phyloP scores from a whole-genome alignment of 352 stramenopile species.

The Globisporangium sylvaticum region DNA sequence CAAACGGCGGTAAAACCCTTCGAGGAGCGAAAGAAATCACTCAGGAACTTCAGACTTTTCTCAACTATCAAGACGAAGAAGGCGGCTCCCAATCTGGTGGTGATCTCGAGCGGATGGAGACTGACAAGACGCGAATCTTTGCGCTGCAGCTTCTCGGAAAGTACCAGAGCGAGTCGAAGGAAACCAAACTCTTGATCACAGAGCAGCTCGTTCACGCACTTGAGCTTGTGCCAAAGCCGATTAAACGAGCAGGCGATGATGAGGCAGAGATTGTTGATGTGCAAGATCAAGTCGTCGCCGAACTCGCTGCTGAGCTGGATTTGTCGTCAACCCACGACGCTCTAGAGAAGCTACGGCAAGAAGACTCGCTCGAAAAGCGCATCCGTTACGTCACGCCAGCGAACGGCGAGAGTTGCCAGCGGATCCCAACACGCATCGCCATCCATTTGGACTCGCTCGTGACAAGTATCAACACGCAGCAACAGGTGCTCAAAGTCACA shows the following conservation, averaged over 20 bases:
- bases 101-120: not conserved
- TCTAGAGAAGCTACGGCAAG: constrained; percentile 10
- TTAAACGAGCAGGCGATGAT: not conserved
- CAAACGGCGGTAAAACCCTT: constrained; percentile 16
- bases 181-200: constrained; percentile 1
- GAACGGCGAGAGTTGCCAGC: constrained; percentile 16
- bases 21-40: constrained; percentile 18
- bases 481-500: constrained; percentile 30
- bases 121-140: not conserved
- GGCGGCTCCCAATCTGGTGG: not conserved
- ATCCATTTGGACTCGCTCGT: constrained; percentile 26
- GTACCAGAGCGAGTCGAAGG: not conserved
- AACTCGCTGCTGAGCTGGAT: constrained; percentile 8
- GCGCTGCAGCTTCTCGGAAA: constrained; percentile 8
- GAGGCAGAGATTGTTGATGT: not conserved
- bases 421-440: constrained; percentile 3
- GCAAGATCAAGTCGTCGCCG: constrained; percentile 4
- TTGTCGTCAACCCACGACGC: constrained; percentile 16
- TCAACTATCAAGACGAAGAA: not conserved
- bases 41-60: constrained; percentile 9
- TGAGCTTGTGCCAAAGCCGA: constrained; percentile 1
- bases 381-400: constrained; percentile 13
- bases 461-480: constrained; percentile 21
- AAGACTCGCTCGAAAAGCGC: constrained; percentile 14
- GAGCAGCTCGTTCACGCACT: constrained; percentile 8